Conservation (phyloP, 2,329 filamentous ascomycete species). For the Colletotrichum sp. region DNA sequence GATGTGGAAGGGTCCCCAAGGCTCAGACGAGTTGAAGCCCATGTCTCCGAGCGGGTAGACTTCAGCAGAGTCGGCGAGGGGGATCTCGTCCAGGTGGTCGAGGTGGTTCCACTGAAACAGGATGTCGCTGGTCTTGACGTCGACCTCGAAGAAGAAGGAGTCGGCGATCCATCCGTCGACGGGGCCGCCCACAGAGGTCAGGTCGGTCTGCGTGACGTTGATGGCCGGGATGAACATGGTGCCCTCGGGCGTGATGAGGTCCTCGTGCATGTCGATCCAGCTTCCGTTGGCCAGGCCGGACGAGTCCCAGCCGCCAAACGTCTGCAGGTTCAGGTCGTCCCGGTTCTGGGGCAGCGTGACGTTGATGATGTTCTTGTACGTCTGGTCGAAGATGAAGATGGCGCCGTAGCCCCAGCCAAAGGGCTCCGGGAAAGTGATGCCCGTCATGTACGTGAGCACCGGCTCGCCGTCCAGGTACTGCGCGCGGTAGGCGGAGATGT, state of each 20-base stretch:
- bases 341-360: not conserved
- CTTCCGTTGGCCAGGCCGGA: not conserved
- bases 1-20: constrained; percentile 63
- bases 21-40: constrained; percentile 30
- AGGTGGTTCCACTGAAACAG: constrained; percentile 46
- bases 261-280: constrained; percentile 40
- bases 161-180: constrained; percentile 35
- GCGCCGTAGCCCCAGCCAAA: constrained; percentile 36
- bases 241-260: constrained; percentile 42
- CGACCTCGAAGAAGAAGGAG: constrained; percentile 45
- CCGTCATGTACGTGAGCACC: constrained; percentile 34
- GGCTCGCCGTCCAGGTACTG: constrained; percentile 33
- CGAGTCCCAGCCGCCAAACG: not conserved
- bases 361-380: constrained; percentile 28
- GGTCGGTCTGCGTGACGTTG: constrained; percentile 29
- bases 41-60: constrained; percentile 25
- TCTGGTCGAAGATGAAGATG: constrained; percentile 32
- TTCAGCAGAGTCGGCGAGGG: not conserved
- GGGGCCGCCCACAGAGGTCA: constrained; percentile 28
- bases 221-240: constrained; percentile 47
- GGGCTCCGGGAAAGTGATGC: constrained; percentile 27
- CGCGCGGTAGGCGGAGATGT: constrained; percentile 28
- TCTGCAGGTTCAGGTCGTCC: constrained; percentile 1
- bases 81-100: constrained; percentile 28
- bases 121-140: constrained; percentile 41